A percentile compares a stretch with the other conserved stretches of the same genome.
These are phyloP conservation scores for Corchorus olitorius DNA, from an alignment of 345 rosid species.

Conservation along the genomic window DNA sequence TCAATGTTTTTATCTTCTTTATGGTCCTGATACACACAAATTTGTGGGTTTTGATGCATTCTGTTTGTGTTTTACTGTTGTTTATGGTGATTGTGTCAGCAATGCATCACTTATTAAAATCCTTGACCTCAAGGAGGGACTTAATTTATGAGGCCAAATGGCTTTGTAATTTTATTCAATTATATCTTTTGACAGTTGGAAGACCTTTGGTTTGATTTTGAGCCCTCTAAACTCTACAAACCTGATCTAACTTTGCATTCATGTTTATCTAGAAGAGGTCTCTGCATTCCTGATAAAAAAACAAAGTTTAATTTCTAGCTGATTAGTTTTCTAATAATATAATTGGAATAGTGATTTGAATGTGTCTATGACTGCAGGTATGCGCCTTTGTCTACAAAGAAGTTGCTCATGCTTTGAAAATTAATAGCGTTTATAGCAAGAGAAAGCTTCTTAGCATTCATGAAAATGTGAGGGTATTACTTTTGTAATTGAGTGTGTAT, in stretches of 20 bases:
- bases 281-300: not conserved
- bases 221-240: not conserved
- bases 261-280: not conserved
- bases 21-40: not conserved
- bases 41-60: no score
- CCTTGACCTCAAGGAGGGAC: no score
- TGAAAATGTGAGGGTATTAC: conserved; percentile 96
- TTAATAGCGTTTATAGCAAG: conserved; percentile 96
- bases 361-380: conserved; percentile 55
- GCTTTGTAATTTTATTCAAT: no score
- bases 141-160: no score
- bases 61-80: no score
- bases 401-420: conserved; percentile 96
- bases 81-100: no score
- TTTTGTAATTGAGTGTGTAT: no score
- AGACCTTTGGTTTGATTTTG: conserved; percentile 1
- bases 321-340: not conserved
- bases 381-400: conserved; percentile 95
- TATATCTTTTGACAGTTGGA: not conserved
- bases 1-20: not conserved
- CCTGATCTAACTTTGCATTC: not conserved
- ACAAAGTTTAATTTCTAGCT: conserved; percentile 1
- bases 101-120: no score
- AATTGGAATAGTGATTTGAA: not conserved
- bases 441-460: conserved; percentile 89